These are phyloP conservation scores for Kurtzmaniella natalensis DNA, from an alignment of 1,139 yeast genomes.

Conservation along the genomic window DNA sequence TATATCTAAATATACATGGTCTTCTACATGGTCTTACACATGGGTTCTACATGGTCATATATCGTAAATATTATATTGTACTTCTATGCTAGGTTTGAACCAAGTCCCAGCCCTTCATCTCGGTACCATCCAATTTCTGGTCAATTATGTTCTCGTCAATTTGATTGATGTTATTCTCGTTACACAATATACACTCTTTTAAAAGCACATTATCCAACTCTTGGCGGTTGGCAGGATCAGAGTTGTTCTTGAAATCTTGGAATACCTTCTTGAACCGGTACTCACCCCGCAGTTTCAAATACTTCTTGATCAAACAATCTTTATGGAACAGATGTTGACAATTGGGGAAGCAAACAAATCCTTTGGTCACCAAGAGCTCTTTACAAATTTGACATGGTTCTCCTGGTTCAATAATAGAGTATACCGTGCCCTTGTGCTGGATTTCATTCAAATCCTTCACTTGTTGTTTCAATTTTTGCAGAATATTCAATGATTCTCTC, in stretches of 20 bases:
- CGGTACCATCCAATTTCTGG: conserved; percentile 16
- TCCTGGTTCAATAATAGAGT: conserved; percentile 67
- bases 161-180: conserved; percentile 66
- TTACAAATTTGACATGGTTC: conserved; percentile 75
- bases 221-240: conserved; percentile 23
- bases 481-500: conserved; percentile 65
- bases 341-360: conserved; percentile 75
- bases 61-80: too few relatives aligned
- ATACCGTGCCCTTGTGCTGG: conserved; percentile 34
- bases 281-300: conserved; percentile 59
- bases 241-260: conserved; percentile 47
- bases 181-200: conserved; percentile 75
- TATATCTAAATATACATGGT: too few relatives aligned
- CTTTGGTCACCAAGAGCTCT: conserved; percentile 63
- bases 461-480: conserved; percentile 58
- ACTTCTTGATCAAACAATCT: conserved; percentile 68
- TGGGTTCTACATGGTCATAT: too few relatives aligned
- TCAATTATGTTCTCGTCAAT: conserved; percentile 52
- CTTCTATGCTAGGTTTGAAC: not conserved
- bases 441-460: conserved; percentile 46
- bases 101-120: conserved; percentile 24
- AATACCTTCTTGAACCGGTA: conserved; percentile 62
- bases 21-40: too few relatives aligned
- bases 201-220: conserved; percentile 60
- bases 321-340: conserved; percentile 90